These are phyloP conservation scores for Phytopythium sindhum DNA, from an alignment of 352 stramenopile genomes.

Conservation along the genomic window DNA sequence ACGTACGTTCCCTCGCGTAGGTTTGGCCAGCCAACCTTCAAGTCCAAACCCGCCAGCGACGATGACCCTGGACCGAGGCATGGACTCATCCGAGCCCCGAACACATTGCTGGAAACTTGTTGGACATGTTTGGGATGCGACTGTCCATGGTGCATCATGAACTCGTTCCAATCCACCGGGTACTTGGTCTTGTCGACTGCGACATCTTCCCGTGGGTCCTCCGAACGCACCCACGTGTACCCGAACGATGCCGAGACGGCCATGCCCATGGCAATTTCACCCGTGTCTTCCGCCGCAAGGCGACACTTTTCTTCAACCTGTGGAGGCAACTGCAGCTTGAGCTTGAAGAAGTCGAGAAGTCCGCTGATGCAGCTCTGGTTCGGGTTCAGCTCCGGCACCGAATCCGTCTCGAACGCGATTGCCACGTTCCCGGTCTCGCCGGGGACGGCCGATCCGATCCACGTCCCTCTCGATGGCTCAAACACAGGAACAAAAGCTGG, in stretches of 20 bases:
- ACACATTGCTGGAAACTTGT: constrained; percentile 31
- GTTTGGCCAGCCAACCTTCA: constrained; percentile 64
- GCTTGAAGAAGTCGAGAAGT: constrained; percentile 76
- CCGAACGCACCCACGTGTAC: constrained; percentile 46
- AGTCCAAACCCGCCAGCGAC: constrained; percentile 50
- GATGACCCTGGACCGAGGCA: constrained; percentile 32
- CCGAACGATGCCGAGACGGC: constrained; percentile 66
- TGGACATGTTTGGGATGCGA: constrained; percentile 9
- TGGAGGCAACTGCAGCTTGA: constrained; percentile 68
- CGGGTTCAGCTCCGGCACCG: constrained; percentile 59
- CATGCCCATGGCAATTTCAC: constrained; percentile 46
- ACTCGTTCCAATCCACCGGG: constrained; percentile 18
- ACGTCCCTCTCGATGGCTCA: constrained; percentile 49
- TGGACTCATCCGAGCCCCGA: constrained; percentile 26
- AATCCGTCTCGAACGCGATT: constrained; percentile 75
- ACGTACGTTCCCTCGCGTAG: constrained; percentile 79
- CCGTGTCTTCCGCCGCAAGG: constrained; percentile 28
- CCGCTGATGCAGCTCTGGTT: constrained; percentile 80
- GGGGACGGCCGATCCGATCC: constrained; percentile 64
- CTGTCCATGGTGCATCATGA: constrained; percentile 16
- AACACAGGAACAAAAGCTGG: constrained; percentile 69
- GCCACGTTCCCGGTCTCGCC: constrained; percentile 72
- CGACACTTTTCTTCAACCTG: constrained; percentile 63
- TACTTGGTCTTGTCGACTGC: constrained; percentile 10
- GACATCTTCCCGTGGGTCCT: constrained; percentile 40